Evolutionary conservation across 2,329 filamentous ascomycete genomes (phyloP), one percentile per base, ranked within the genome.

Genomic region (Xylariaceae sp.): DNA sequence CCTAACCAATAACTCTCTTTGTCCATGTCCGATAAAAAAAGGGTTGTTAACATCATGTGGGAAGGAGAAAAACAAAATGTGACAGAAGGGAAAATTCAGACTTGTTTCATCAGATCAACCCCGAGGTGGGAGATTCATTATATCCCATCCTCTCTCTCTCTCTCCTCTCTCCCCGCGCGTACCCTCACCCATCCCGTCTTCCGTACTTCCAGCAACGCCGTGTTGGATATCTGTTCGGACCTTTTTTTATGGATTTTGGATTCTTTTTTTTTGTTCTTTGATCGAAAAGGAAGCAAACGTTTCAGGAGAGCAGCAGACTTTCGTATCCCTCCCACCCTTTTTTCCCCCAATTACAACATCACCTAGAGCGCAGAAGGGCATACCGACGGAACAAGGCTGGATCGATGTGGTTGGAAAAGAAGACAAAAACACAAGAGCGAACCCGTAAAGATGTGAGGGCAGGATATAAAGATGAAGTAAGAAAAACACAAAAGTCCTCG

Each of bases 1-100:
- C 61, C 61, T 53, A 61, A 61, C 61, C 55, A 51, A 57, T 57
- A 41, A 52, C 53, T 51, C 56, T 37, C 45, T 35, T 55, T 34
- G 37, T 41, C 30, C 53, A 9, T 53, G 23, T 55, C 60, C 55
- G 30, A 52, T 30, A 30, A 30, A 59, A 57, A 51, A 41, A 41
- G 37, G 8, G 37, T 41, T 49, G 35, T 60, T 49, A 45, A 57
- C 57, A 44, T 44, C 49, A 51, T 51, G 55, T 55, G 13, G n/a
- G 47, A 56, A 51, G 13, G 11, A 34, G 55, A 34, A 52, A 34
- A 54, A 15, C 18, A 3, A 58, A 39, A 30, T 30, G 23, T 30
- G 49, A 45, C 51, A 58, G 53, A 47, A 13, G n/a, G 56, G n/a
- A 58, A 15, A 41, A 45, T 51, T 52, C 55, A 55, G 47, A 51